Base-by-base conservation (phyloP, 495 filamentous ascomycete genomes). In the Xylaria cubensis region DNA sequence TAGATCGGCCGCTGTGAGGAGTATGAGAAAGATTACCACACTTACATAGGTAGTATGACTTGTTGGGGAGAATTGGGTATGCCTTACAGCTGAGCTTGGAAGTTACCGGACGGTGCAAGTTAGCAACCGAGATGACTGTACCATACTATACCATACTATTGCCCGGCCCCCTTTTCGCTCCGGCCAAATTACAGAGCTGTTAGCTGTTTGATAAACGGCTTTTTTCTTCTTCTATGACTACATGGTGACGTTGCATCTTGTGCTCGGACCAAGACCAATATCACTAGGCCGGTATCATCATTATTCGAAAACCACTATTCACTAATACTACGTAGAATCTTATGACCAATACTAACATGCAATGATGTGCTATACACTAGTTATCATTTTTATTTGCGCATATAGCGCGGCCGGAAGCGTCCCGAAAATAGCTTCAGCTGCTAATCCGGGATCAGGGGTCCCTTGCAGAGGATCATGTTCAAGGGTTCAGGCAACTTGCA, bases 371-470 rank as follows among this genome's bases (percentile, higher is more conserved):
- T 39, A 13, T 64, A 17, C 24, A 24, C 19, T 53, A 46, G 32
- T 50, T 56, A 19, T 26, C 50, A 44, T 56, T 41, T 21, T 24
- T 1, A 42, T 50, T 34, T 34, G 39, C 21, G 32, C 24, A 24
- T 55, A 53, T 67, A 34, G 63, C 44, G 44, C 46, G 19, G 51
- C 32, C 19, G 10, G 46, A 67, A 53, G 29, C 13, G 34, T 59
- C 41, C 67, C 67, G 67, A 61, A 69, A 69, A 70, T 70, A 62
- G 42, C 67, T 62, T 61, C 56, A 67, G 50, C 65, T 67, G 21
- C 50, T 56, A 8, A 51, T 62, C 17, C 5, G 21, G 41, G 67
- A 34, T 44, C 55, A 32, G 36, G 65, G 65, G 42, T 41, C 42
- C 67, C 67, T 26, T 70, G 65, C 50, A 36, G 50, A 29, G 34